These are phyloP conservation scores for Cyberlindnera euphorbiae DNA, from an alignment of 805 yeast species.

Conservation along the genomic window DNA sequence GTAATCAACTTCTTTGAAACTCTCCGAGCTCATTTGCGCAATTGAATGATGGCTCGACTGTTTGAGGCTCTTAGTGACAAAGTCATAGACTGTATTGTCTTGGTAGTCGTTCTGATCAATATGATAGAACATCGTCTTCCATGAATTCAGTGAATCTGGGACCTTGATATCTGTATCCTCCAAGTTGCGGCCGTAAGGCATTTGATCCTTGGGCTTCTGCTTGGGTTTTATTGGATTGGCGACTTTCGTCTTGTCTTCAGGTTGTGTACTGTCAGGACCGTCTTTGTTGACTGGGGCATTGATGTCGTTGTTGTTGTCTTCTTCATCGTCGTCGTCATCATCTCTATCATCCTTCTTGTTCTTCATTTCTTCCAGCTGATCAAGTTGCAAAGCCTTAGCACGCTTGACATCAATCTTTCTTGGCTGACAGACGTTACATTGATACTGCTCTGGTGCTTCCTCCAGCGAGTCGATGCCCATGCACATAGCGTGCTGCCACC, in stretches of 20 bases:
- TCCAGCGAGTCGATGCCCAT: constrained; percentile 69
- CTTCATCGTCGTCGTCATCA: constrained; percentile 6
- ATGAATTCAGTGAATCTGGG: constrained; percentile 33
- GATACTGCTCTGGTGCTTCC: constrained; percentile 77
- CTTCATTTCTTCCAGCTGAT: constrained; percentile 17
- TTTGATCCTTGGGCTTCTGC: constrained; percentile 17
- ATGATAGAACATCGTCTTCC: constrained; percentile 30
- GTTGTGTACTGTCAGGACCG: background rate
- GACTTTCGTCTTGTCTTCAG: constrained; percentile 11
- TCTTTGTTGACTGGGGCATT: constrained; percentile 2
- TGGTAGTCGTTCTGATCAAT: constrained; percentile 36
- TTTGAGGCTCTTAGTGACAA: constrained; percentile 36
- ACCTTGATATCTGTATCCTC: constrained; percentile 32
- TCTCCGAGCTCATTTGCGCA: constrained; percentile 20
- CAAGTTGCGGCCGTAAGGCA: constrained; percentile 27
- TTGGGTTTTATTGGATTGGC: constrained; percentile 11
- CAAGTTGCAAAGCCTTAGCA: constrained; percentile 38
- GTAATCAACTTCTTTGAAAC: constrained; percentile 24
- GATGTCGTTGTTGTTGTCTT: background rate
- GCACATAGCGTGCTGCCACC: constrained; percentile 96
- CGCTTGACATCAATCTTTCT: constrained; percentile 38
- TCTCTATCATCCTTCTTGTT: constrained; percentile 3
- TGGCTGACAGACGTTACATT: constrained; percentile 74
- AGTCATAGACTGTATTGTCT: constrained; percentile 37
- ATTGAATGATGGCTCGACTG: constrained; percentile 6